Evolutionary conservation across 179 eudicot genomes (phyloP), one percentile per base, ranked within the genome.

Genomic region (Actinidia arguta): DNA sequence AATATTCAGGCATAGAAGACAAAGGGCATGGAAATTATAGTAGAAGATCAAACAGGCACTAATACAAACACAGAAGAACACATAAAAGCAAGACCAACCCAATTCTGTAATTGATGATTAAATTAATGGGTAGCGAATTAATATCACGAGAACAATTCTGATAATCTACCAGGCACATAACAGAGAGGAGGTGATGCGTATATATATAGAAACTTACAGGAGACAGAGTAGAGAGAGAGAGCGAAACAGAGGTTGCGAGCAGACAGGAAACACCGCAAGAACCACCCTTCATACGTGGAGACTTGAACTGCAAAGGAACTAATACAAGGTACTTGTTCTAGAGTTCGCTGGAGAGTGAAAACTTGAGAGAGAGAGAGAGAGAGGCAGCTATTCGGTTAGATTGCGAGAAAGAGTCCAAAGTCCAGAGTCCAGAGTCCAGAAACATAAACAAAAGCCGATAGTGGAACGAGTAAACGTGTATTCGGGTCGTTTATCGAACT

Each of bases 321-420:
- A 75, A 31, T 54, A 27, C 8, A 74, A 27, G 78, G 78, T 74
- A 46, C 47, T 56, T 48, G 66, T 42, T 76, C 80, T 59, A 76
- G 80, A 76, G 80, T 7, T 76, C 61, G 54, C 80, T 6, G 42
- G 55, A 76, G 80, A 76, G 69, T 27, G 47, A 14, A 36, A 16
- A 46, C 27, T 13, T 27, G 71, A 36, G 58, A 20, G 48, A 13
- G 58, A 4, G 76, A 13, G 78, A 52, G 47, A 54, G 31, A 27
- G 10, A 27, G 9, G 8, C 27, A 39, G 63, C n/a, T n/a, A n/a
- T n/a, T n/a, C n/a, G n/a, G n/a, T n/a, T n/a, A n/a, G n/a, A n/a
- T n/a, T n/a, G n/a, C n/a, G n/a, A n/a, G n/a, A n/a, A n/a, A n/a
- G n/a, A n/a, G n/a, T n/a, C n/a, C n/a, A n/a, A n/a, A n/a, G n/a